These are phyloP conservation scores for Leptomonas pyrrhocoris DNA, from an alignment of 208 protist species.

Conservation along the genomic window DNA sequence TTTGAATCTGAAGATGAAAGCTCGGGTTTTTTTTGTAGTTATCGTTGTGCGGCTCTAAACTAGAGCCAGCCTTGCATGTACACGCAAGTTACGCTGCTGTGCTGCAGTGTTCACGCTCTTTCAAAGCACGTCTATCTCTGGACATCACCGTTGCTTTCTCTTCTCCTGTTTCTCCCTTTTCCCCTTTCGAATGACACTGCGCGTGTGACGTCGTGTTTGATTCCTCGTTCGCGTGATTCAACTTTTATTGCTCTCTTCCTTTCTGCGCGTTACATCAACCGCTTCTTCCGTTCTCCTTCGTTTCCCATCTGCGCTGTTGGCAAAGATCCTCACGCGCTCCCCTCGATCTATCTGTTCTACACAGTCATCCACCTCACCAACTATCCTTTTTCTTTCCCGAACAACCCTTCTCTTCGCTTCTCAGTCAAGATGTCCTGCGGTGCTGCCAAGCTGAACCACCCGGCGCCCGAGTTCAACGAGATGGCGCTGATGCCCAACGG, in stretches of 20 bases:
- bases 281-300: not conserved
- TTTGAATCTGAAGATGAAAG: too few relatives aligned
- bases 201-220: too few relatives aligned
- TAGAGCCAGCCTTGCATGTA: too few relatives aligned
- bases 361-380: not conserved
- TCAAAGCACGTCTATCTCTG: too few relatives aligned
- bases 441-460: constrained; percentile 57
- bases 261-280: not conserved
- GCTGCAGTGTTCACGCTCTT: too few relatives aligned
- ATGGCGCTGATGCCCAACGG: constrained; percentile 93
- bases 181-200: not conserved
- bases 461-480: constrained; percentile 90
- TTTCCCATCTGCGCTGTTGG: too few relatives aligned
- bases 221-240: too few relatives aligned
- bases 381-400: not conserved
- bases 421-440: constrained; percentile 13
- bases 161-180: not conserved
- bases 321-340: not conserved
- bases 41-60: too few relatives aligned
- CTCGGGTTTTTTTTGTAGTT: too few relatives aligned
- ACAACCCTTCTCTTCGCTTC: not conserved
- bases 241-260: too few relatives aligned
- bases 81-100: too few relatives aligned
- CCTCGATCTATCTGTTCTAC: not conserved
- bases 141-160: too few relatives aligned